Percentiles rank a stretch among this genome's conserved stretches.
Evolutionary conservation across 2,329 filamentous ascomycete genomes (phyloP).

Genomic region (Microsporum canis): DNA sequence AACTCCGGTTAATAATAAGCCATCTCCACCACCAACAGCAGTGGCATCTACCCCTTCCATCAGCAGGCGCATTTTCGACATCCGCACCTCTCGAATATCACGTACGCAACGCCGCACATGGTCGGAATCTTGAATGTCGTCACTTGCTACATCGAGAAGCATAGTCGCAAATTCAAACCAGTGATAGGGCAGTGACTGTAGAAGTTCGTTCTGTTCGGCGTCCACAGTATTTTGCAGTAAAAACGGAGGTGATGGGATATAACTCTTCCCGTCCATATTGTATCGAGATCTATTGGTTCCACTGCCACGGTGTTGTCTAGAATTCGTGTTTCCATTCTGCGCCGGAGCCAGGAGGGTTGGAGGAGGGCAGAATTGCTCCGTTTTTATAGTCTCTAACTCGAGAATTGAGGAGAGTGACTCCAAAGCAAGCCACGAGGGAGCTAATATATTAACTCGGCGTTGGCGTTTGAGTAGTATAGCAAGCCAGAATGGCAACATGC

Average conservation of each 20-base stretch:
- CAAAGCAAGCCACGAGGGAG: slow-evolving; percentile 77
- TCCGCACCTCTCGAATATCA: slow-evolving; percentile 75
- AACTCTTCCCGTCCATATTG: slow-evolving; percentile 31
- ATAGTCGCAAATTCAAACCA: slow-evolving; percentile 89
- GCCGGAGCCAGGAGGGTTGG: slow-evolving; percentile 49
- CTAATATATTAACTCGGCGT: slow-evolving; percentile 80
- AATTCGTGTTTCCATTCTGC: slow-evolving; percentile 15
- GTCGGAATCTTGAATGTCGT: slow-evolving; percentile 67
- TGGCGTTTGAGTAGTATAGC: slow-evolving; percentile 91
- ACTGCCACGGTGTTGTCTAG: slow-evolving; percentile 19
- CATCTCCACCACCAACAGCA: slow-evolving; percentile 48
- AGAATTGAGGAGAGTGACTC: slow-evolving; percentile 67
- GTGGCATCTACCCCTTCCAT: slow-evolving; percentile 55
- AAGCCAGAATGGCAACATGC: slow-evolving; percentile 79
- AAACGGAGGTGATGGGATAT: slow-evolving; percentile 58
- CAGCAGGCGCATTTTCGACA: slow-evolving; percentile 74
- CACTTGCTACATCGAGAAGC: slow-evolving; percentile 69
- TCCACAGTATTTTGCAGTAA: slow-evolving; percentile 60
- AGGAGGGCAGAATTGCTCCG: slow-evolving; percentile 64
- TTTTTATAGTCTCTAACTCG: slow-evolving; percentile 62
- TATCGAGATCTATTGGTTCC: slow-evolving; percentile 17
- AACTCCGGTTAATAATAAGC: slow-evolving; percentile 68
- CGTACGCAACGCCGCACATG: slow-evolving; percentile 63
- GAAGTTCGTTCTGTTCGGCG: slow-evolving; percentile 5
- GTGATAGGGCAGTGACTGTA: slow-evolving; percentile 67